Percentiles rank a stretch among this genome's conserved stretches.
These are phyloP conservation scores for Apiosordaria backusii DNA, from an alignment of 495 filamentous ascomycete species.

Conservation along the genomic window DNA sequence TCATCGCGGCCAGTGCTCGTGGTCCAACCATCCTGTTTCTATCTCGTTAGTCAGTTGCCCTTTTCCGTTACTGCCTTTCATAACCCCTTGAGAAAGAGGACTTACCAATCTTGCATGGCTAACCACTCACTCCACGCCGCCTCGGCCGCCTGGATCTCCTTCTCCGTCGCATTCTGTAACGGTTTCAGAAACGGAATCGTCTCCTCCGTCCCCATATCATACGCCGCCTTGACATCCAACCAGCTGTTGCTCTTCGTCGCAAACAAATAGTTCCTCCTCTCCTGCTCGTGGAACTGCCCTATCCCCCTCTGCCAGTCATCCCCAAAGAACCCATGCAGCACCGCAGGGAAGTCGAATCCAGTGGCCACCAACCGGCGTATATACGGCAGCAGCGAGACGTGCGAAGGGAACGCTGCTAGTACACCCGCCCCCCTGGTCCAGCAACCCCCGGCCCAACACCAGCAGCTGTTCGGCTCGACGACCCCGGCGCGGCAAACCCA, in stretches of 20 bases:
- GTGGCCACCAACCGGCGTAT: constrained; percentile 87
- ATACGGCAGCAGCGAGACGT: constrained; percentile 79
- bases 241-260: constrained; percentile 89
- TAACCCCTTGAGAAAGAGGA: not conserved
- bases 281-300: constrained; percentile 78
- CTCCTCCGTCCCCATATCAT: constrained; percentile 79
- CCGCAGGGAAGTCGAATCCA: constrained; percentile 78
- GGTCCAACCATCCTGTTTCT: constrained; percentile 62
- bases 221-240: constrained; percentile 80
- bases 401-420: constrained; percentile 18
- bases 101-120: constrained; percentile 84
- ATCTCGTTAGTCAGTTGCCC: constrained; percentile 1
- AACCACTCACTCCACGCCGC: constrained; percentile 80
- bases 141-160: constrained; percentile 83
- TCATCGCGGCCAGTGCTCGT: constrained; percentile 35
- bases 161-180: constrained; percentile 65
- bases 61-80: not conserved
- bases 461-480: not conserved
- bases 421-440: not conserved
- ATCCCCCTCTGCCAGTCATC: constrained; percentile 82
- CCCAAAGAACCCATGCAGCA: constrained; percentile 92
- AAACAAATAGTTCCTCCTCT: constrained; percentile 91
- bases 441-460: constrained; percentile 1
- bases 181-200: constrained; percentile 82
- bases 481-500: not conserved